phyloP scores from a whole-genome alignment of 768 basidiomycete genomes.

The Podaxis carcinomalis region DNA sequence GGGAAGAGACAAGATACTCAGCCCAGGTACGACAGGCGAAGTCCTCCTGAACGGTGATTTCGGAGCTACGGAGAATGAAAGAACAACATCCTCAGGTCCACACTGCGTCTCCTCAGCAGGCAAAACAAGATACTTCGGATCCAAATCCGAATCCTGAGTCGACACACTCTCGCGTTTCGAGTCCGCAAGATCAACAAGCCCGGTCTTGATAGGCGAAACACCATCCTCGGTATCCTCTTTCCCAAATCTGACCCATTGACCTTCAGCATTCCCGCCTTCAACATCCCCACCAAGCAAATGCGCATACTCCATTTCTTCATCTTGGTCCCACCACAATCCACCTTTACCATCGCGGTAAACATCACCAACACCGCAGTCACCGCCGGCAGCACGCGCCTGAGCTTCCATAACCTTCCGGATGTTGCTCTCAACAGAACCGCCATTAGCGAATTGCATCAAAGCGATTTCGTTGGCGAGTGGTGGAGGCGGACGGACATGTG shows the following conservation, averaged over 20 bases:
- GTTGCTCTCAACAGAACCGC: slow-evolving; percentile 54
- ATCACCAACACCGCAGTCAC: slow-evolving; percentile 35
- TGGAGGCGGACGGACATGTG: slow-evolving; percentile 36
- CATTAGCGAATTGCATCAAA: slow-evolving; percentile 65
- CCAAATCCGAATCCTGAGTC: slow-evolving; percentile 50
- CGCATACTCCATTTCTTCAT: slow-evolving; percentile 66
- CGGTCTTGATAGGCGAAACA: slow-evolving; percentile 3
- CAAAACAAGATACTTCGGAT: slow-evolving; percentile 42
- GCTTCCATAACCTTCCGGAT: slow-evolving; percentile 49
- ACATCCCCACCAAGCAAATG: slow-evolving; percentile 46
- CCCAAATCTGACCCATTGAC: slow-evolving; percentile 22
- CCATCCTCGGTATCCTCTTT: slow-evolving; percentile 1
- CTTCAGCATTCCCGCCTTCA: slow-evolving; percentile 24
- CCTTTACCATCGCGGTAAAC: slow-evolving; percentile 60
- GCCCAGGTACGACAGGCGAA: slow-evolving; percentile 32
- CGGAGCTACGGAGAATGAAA: slow-evolving; percentile 20
- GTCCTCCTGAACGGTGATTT: slow-evolving; percentile 21
- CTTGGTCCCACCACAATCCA: slow-evolving; percentile 66
- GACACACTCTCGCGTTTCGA: slow-evolving; percentile 42
- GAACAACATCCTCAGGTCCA: slow-evolving; percentile 19
- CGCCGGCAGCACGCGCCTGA: slow-evolving; percentile 44
- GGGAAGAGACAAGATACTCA: slow-evolving; percentile 34
- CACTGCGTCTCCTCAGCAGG: slow-evolving; percentile 23
- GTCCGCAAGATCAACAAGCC: slow-evolving; percentile 15
- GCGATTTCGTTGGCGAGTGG: slow-evolving; percentile 64